Conservation (phyloP, 441 rosid species). For the Adansonia madagascariensis region DNA sequence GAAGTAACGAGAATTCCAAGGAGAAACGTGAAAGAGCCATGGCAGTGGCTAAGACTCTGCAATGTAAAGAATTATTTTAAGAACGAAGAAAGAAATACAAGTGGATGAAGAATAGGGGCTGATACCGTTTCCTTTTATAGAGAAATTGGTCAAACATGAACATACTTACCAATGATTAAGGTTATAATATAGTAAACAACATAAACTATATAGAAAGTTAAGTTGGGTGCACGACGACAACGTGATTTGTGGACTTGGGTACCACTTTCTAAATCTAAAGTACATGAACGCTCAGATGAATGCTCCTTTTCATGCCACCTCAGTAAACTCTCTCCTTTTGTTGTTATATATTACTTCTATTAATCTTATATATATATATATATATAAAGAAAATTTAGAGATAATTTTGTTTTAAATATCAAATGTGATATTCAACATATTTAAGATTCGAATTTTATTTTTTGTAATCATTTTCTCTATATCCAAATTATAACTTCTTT, state of each 20-base stretch:
- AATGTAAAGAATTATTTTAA: background rate
- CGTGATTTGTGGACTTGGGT: background rate
- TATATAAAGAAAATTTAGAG: too few relatives aligned
- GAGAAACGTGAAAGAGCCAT: slow-evolving; percentile 4
- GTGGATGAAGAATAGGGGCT: background rate
- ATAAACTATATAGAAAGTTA: background rate
- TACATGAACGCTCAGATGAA: background rate
- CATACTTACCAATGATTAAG: background rate
- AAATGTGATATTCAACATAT: too few relatives aligned
- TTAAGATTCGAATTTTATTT: too few relatives aligned
- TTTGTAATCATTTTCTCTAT: too few relatives aligned
- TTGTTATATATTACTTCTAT: too few relatives aligned
- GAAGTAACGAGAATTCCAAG: slow-evolving; percentile 8
- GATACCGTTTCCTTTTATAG: background rate
- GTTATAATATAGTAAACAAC: background rate
- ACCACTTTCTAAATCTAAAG: background rate
- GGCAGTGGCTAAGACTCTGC: background rate
- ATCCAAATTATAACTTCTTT: too few relatives aligned
- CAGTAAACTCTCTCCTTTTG: background rate
- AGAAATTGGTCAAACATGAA: background rate
- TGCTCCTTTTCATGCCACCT: background rate
- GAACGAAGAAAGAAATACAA: background rate
- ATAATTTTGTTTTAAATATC: too few relatives aligned
- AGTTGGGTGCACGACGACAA: slow-evolving; percentile 5
- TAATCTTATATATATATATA: too few relatives aligned